A percentile compares a stretch with the other conserved stretches of the same genome.
Conservation (phyloP, 2,329 filamentous ascomycete species). For the Plenodomus lindquistii region DNA sequence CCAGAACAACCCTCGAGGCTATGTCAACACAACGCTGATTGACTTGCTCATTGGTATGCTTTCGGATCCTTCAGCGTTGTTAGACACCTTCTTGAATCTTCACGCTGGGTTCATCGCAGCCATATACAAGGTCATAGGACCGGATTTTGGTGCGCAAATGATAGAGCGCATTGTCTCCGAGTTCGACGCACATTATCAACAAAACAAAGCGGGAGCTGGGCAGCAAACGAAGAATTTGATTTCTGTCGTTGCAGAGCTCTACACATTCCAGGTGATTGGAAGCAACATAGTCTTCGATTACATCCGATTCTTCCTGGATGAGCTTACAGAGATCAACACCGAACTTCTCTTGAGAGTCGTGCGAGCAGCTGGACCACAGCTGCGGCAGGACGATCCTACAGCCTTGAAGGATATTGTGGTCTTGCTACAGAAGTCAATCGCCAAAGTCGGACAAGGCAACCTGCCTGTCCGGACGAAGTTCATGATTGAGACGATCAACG, state of each 20-base stretch:
- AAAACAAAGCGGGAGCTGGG: constrained; percentile 40
- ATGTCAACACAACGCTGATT: constrained; percentile 80
- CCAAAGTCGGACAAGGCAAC: constrained; percentile 67
- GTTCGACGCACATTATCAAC: constrained; percentile 69
- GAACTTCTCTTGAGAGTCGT: constrained; percentile 86
- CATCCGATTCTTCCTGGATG: constrained; percentile 73
- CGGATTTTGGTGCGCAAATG: constrained; percentile 86
- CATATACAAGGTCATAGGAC: constrained; percentile 82
- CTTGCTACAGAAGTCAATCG: constrained; percentile 73
- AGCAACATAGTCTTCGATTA: constrained; percentile 89
- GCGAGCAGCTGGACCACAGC: constrained; percentile 74
- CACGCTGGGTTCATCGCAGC: constrained; percentile 88
- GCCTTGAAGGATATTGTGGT: constrained; percentile 86
- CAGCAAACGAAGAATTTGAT: constrained; percentile 76
- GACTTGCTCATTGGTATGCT: constrained; percentile 79
- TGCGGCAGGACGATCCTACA: constrained; percentile 86
- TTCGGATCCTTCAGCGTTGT: constrained; percentile 74
- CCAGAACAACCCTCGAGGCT: constrained; percentile 79
- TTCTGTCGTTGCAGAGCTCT: constrained; percentile 81
- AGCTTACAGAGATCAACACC: constrained; percentile 82
- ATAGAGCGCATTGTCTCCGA: constrained; percentile 76
- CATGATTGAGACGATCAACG: constrained; percentile 95
- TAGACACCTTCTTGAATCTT: constrained; percentile 88
- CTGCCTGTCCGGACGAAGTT: constrained; percentile 90
- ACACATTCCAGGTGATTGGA: constrained; percentile 87